Conservation (phyloP, 257 asterid species). For the Lantana camara region DNA sequence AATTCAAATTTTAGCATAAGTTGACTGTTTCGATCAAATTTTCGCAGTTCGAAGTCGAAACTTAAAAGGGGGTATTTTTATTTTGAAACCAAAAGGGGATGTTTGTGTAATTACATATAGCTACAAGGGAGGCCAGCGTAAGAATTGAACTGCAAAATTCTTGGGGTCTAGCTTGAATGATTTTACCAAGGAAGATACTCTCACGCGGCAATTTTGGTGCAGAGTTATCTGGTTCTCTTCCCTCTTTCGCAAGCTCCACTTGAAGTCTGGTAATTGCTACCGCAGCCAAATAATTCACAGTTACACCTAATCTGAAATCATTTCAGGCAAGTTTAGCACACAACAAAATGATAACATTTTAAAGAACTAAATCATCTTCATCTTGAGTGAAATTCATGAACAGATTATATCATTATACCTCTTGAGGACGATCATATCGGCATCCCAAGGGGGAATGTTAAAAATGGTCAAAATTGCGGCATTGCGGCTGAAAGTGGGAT, state of each 20-base stretch:
- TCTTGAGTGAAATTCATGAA: not conserved
- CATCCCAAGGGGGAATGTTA: too few relatives aligned
- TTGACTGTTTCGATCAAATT: too few relatives aligned
- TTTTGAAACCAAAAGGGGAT: too few relatives aligned
- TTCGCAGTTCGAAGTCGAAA: too few relatives aligned
- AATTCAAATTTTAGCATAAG: too few relatives aligned
- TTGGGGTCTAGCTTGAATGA: not conserved
- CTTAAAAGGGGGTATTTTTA: too few relatives aligned
- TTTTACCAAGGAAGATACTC: too few relatives aligned
- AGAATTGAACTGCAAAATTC: not conserved
- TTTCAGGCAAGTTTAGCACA: constrained; percentile 10
- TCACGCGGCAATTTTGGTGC: constrained; percentile 52
- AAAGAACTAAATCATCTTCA: not conserved
- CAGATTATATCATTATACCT: constrained; percentile 20
- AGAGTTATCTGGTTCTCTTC: constrained; percentile 73
- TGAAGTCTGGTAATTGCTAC: constrained; percentile 86
- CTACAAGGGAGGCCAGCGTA: too few relatives aligned
- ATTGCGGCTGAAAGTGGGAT: too few relatives aligned
- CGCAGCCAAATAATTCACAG: constrained; percentile 72
- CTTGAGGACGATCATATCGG: too few relatives aligned
- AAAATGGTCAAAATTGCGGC: too few relatives aligned
- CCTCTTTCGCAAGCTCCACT: constrained; percentile 97
- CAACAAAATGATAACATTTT: not conserved
- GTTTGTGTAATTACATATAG: too few relatives aligned
- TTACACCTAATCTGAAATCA: constrained; percentile 92